phyloP scores from a whole-genome alignment of 1,284 basidiomycete genomes.

The Calocybe gambosa region DNA sequence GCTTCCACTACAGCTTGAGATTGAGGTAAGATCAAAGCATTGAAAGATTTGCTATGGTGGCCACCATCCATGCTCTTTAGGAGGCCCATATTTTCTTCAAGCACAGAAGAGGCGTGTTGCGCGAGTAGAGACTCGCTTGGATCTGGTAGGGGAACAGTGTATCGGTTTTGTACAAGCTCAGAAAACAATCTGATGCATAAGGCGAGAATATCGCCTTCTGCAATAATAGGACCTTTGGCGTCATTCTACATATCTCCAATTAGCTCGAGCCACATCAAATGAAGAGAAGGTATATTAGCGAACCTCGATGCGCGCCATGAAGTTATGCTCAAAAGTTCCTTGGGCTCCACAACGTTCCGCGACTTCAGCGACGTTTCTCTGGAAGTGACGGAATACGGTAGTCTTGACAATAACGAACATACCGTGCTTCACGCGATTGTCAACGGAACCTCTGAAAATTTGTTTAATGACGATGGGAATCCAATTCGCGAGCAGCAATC shows the following conservation, averaged over 20 bases:
- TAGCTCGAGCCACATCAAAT: conserved; percentile 1
- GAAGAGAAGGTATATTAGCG: conserved; percentile 12
- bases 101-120: conserved; percentile 34
- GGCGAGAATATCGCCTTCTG: conserved; percentile 46
- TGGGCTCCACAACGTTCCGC: conserved; percentile 48
- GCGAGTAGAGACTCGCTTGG: conserved; percentile 38
- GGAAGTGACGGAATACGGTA: conserved; percentile 39
- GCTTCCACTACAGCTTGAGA: conserved; percentile 27
- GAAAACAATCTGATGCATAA: conserved; percentile 45
- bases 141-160: conserved; percentile 36
- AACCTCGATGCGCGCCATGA: conserved; percentile 43
- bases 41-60: conserved; percentile 42
- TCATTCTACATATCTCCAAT: conserved; percentile 33
- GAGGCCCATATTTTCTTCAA: conserved; percentile 37
- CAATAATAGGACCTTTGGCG: conserved; percentile 40
- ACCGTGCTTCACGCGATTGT: conserved; percentile 38
- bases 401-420: conserved; percentile 43
- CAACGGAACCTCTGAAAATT: conserved; percentile 26
- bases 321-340: conserved; percentile 47
- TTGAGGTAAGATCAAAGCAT: conserved; percentile 43
- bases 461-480: conserved; percentile 27
- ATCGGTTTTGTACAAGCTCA: conserved; percentile 22
- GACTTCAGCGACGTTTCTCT: conserved; percentile 36
- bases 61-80: conserved; percentile 29
- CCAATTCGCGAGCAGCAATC: conserved; percentile 33